Evolutionary conservation across 176 grass and related monocot genomes (phyloP), one percentile per base, ranked within the genome.

Genomic region (Typha latifolia): DNA sequence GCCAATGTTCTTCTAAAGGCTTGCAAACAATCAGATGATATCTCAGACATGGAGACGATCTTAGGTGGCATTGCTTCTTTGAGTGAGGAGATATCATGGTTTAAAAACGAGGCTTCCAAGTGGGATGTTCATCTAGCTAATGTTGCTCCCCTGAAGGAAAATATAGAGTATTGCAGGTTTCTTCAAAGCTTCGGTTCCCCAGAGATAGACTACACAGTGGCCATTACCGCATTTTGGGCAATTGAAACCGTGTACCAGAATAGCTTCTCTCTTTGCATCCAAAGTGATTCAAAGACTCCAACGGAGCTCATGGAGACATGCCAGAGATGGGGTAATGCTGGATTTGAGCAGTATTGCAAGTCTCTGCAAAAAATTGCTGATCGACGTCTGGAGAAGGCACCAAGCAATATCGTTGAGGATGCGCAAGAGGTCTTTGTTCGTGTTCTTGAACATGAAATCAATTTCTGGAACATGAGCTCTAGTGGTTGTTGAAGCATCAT

Each of bases 171-270:
- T 51, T 75, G 81, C 85, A 82, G 84, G 48, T 86, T 96, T 86
- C 88, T 96, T 12, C 82, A 62, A 20, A 91, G 75, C 64, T 84
- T 89, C 15, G 66, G 49, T 11, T 57, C 74, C 21, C 74, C 85
- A 73, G 88, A 89, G 18, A 74, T 84, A 4, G 86, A 82, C 70
- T 96, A 91, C 27, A n/a, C 52, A 15, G 26, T 80, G 26, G 88
- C 74, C 32, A 75, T 83, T 70, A 86, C 85, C 12, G 72, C 74
- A 14, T 91, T 91, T 64, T 91, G 88, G 85, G 84, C 82, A 48
- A 96, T 91, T 69, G 93, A 96, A 83, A 89, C 85, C 0, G 88
- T 96, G 7, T 96, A 96, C 80, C 88, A 91, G 69, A 82, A 91
- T 56, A 96, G 92, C 34, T 89, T 91, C 43, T 82, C 85, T 66